phyloP scores from a whole-genome alignment of 1,284 basidiomycete species.

The Tremellales sp. region DNA sequence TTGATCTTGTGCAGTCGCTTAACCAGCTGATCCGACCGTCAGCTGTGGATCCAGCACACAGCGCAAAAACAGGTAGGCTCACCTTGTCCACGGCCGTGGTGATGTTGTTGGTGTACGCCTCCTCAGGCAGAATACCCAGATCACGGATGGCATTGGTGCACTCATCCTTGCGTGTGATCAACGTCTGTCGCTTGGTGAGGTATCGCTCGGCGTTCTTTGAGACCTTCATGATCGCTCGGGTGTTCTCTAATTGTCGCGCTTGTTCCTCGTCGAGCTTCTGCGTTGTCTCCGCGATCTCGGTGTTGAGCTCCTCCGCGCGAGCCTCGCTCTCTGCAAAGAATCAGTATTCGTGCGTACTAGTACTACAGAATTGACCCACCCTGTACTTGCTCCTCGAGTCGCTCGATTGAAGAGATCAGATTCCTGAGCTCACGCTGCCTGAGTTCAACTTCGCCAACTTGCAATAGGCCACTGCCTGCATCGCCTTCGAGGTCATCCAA shows the following conservation, averaged over 20 bases:
- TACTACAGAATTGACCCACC: conserved; percentile 51
- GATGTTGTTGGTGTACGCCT: conserved; percentile 93
- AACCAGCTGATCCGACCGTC: conserved; percentile 60
- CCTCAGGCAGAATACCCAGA: conserved; percentile 91
- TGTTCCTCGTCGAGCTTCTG: conserved; percentile 70
- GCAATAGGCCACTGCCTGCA: conserved; percentile 58
- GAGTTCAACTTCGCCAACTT: conserved; percentile 60
- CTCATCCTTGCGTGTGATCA: conserved; percentile 79
- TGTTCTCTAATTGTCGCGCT: conserved; percentile 77
- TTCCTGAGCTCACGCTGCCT: conserved; percentile 64
- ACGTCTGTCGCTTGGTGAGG: conserved; percentile 81
- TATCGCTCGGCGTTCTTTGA: conserved; percentile 95
- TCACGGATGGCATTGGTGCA: conserved; percentile 93
- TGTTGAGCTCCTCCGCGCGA: conserved; percentile 58
- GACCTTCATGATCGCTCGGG: conserved; percentile 75
- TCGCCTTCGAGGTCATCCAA: conserved; percentile 68
- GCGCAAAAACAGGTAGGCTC: conserved; percentile 26
- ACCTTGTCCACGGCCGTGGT: conserved; percentile 77
- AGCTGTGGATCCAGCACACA: neutral
- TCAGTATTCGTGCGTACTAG: neutral
- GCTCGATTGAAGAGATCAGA: conserved; percentile 63
- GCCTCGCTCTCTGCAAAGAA: conserved; percentile 47
- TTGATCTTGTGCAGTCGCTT: conserved; percentile 87
- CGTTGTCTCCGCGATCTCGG: conserved; percentile 63
- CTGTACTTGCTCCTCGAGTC: conserved; percentile 60